Conservation (phyloP, 345 rosid species). For the Adansonia digitata region DNA sequence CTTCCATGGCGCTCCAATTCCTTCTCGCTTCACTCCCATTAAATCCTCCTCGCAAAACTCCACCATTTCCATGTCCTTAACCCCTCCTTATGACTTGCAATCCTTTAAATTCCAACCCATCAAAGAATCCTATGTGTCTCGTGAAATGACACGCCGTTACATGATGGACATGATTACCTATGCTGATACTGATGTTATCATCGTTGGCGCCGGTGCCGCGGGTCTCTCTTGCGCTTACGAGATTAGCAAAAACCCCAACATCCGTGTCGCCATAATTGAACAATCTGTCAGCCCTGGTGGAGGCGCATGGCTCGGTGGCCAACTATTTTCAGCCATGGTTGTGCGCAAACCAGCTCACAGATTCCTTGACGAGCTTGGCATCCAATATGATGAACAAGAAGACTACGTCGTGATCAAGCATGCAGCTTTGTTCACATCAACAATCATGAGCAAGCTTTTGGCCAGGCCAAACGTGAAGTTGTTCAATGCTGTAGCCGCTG, state of each 20-base stretch:
- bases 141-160: constrained; percentile 71
- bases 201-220: constrained; percentile 40
- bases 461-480: constrained; percentile 92
- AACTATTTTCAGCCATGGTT: constrained; percentile 81
- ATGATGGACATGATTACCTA: constrained; percentile 70
- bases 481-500: constrained; percentile 88
- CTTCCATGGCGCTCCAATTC: constrained; percentile 20
- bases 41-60: constrained; percentile 7
- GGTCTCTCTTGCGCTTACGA: constrained; percentile 66
- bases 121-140: constrained; percentile 54
- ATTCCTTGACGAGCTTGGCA: constrained; percentile 55
- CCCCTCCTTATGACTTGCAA: constrained; percentile 40
- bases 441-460: constrained; percentile 94
- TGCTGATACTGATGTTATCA: constrained; percentile 66
- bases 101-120: constrained; percentile 52
- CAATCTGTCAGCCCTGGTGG: background rate
- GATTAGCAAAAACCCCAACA: constrained; percentile 62
- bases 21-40: constrained; percentile 9
- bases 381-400: background rate
- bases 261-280: constrained; percentile 46
- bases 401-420: background rate
- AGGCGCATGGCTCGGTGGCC: constrained; percentile 59
- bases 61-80: constrained; percentile 21
- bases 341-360: constrained; percentile 90
- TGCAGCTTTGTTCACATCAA: constrained; percentile 26